phyloP scores from a whole-genome alignment of 2,329 filamentous ascomycete genomes.

The Aspergillus versicolor region DNA sequence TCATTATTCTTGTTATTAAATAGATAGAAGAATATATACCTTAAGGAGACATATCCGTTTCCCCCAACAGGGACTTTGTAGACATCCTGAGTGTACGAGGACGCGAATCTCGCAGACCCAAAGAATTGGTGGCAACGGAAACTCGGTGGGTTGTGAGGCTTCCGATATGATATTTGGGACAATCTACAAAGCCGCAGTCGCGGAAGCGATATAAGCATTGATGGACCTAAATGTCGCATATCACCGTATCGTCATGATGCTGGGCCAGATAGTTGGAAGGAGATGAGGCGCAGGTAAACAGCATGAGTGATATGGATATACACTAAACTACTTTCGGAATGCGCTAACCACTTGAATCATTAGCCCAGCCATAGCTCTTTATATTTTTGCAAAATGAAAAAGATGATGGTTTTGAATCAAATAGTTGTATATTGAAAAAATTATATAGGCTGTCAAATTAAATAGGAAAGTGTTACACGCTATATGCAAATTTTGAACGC shows the following conservation, averaged over 20 bases:
- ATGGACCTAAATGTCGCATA: neutral
- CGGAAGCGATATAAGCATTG: neutral
- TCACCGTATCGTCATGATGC: neutral
- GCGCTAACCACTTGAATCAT: neutral
- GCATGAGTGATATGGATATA: neutral
- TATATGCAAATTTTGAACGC: neutral
- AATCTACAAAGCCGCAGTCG: neutral
- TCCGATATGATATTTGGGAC: neutral
- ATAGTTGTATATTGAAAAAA: neutral
- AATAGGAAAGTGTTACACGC: neutral
- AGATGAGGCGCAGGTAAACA: neutral
- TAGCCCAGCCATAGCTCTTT: neutral
- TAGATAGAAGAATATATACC: conserved; percentile 13
- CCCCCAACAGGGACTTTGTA: conserved; percentile 27
- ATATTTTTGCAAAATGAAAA: neutral
- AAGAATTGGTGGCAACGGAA: neutral
- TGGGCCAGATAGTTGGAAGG: neutral
- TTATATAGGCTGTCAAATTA: neutral
- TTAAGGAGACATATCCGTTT: conserved; percentile 28
- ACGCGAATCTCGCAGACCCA: neutral
- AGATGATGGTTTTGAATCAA: neutral
- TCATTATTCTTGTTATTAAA: neutral
- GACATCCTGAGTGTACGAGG: neutral
- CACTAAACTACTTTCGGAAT: neutral
- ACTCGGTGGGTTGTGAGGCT: neutral